These are phyloP conservation scores for Alternaria gaisen DNA, from an alignment of 2,329 filamentous ascomycete genomes.

Conservation along the genomic window DNA sequence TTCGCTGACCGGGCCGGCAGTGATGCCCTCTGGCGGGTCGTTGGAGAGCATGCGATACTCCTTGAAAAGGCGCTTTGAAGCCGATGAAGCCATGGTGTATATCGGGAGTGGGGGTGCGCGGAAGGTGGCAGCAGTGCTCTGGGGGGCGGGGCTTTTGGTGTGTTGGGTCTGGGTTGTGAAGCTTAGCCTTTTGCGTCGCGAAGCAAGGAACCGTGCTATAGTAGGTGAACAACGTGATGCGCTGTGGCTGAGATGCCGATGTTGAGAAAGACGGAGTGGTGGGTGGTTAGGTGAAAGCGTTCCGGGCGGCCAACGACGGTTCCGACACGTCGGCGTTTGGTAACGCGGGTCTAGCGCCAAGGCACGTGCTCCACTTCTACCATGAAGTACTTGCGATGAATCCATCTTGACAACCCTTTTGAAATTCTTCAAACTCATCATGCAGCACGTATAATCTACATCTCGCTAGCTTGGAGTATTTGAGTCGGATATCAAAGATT, in stretches of 20 bases:
- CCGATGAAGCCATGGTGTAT: conserved; percentile 60
- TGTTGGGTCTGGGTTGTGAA: neutral
- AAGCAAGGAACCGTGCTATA: neutral
- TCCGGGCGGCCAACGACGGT: neutral
- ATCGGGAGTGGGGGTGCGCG: neutral
- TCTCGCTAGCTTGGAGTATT: neutral
- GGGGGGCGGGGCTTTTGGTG: neutral
- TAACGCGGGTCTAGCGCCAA: conserved; percentile 15
- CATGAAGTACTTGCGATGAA: neutral
- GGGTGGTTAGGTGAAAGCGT: neutral
- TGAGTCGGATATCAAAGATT: neutral
- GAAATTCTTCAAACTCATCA: neutral
- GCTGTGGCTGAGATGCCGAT: neutral
- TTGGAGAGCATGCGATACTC: conserved; percentile 95
- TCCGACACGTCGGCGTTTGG: conserved; percentile 24
- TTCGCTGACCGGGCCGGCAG: conserved; percentile 89
- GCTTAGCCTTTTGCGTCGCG: neutral
- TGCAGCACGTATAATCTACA: too few species aligned
- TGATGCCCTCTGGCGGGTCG: conserved; percentile 97
- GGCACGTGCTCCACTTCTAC: conserved; percentile 13
- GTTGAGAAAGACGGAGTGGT: neutral
- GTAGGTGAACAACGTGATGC: neutral
- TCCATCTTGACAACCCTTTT: neutral
- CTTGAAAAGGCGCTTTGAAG: conserved; percentile 83
- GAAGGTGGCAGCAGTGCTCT: neutral